phyloP scores from a whole-genome alignment of 2,329 filamentous ascomycete species.

The Diaporthe amygdali region DNA sequence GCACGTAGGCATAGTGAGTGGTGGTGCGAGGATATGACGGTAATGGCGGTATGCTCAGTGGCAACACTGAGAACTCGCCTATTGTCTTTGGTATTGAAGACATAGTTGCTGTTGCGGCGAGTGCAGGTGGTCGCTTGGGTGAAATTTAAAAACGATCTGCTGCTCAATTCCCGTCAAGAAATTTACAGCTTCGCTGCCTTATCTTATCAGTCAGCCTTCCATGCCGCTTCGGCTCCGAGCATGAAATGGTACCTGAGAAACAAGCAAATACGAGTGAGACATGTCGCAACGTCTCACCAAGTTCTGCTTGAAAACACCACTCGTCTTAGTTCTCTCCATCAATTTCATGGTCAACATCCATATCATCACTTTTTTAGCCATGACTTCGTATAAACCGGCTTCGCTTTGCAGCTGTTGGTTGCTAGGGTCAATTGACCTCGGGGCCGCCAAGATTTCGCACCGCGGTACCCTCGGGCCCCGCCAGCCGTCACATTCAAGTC shows the following conservation, averaged over 20 bases:
- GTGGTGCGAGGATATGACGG: constrained; percentile 66
- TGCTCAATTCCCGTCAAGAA: constrained; percentile 3
- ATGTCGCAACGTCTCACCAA: background rate
- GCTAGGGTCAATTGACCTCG: background rate
- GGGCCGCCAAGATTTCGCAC: background rate
- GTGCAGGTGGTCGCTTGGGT: background rate
- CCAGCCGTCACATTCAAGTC: background rate
- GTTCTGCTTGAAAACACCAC: background rate
- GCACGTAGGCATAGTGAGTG: constrained; percentile 86
- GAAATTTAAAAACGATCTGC: background rate
- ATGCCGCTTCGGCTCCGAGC: constrained; percentile 14
- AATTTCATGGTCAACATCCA: background rate
- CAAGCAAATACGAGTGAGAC: background rate
- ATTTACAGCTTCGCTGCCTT: constrained; percentile 3
- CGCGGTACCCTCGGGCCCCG: background rate
- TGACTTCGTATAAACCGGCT: background rate
- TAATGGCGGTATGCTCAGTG: constrained; percentile 68
- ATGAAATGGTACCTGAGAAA: background rate
- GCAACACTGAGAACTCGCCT: constrained; percentile 71
- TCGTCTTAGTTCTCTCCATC: background rate
- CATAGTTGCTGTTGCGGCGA: constrained; percentile 33
- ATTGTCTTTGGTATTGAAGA: constrained; percentile 46
- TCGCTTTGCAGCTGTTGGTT: background rate
- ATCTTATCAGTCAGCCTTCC: background rate
- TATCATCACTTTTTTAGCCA: background rate